A percentile compares a stretch with the other conserved stretches of the same genome.
These are phyloP conservation scores for Articulospora tetracladia DNA, from an alignment of 495 filamentous ascomycete genomes.

Conservation along the genomic window DNA sequence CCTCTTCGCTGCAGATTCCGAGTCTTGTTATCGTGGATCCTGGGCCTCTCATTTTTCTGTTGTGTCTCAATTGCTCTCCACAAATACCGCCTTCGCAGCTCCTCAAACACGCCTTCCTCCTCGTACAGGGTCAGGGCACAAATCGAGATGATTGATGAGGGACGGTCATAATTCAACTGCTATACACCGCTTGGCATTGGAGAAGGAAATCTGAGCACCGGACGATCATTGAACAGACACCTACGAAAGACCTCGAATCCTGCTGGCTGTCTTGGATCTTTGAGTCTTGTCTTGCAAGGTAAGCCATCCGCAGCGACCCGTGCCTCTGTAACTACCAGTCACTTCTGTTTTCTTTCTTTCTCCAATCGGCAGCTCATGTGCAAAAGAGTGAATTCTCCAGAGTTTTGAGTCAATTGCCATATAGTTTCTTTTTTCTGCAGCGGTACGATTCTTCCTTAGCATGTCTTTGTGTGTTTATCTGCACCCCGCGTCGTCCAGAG, in stretches of 20 bases:
- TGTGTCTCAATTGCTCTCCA: conserved; percentile 6
- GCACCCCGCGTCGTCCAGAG: conserved; percentile 12
- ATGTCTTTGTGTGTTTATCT: not conserved
- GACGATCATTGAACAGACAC: conserved; percentile 2
- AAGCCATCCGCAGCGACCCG: not conserved
- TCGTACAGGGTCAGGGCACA: not conserved
- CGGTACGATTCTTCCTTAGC: not conserved
- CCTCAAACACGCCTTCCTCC: conserved; percentile 4
- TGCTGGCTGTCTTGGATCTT: conserved; percentile 5
- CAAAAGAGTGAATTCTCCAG: not conserved
- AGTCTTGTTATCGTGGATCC: not conserved
- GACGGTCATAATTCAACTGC: conserved; percentile 4
- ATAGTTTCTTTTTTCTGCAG: conserved; percentile 1
- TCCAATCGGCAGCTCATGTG: not conserved
- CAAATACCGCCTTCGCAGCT: conserved; percentile 2
- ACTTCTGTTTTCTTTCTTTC: not conserved
- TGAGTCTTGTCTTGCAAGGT: conserved; percentile 4
- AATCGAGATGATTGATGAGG: conserved; percentile 12
- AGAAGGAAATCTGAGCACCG: conserved; percentile 5
- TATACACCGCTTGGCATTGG: conserved; percentile 5
- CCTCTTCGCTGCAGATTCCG: not conserved
- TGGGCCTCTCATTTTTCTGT: not conserved
- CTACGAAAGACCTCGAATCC: not conserved
- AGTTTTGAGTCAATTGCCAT: not conserved
- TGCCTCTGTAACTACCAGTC: not conserved